Evolutionary conservation across 192 early-diverging fungal genomes (phyloP).

Genomic region (Coemansia sp.): DNA sequence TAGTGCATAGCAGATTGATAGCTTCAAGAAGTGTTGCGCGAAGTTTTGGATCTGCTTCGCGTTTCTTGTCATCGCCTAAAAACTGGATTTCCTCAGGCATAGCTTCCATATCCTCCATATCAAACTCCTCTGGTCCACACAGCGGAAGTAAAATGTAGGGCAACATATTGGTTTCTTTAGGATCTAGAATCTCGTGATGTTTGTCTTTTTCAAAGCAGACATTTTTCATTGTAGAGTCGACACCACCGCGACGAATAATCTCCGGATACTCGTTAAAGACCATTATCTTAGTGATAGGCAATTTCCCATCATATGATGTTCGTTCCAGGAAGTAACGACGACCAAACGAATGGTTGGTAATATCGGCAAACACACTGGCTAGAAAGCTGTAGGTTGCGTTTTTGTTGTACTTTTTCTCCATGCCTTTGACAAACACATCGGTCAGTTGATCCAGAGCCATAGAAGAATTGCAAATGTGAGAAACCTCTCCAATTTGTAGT

Average conservation of each 20-base stretch:
- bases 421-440: slow-evolving; percentile 85
- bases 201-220: slow-evolving; percentile 75
- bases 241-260: slow-evolving; percentile 87
- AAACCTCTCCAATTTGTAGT: slow-evolving; percentile 23
- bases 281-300: slow-evolving; percentile 81
- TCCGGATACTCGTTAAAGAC: slow-evolving; percentile 81
- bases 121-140: slow-evolving; percentile 89
- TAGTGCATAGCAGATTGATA: slow-evolving; percentile 74
- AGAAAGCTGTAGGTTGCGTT: slow-evolving; percentile 80
- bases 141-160: slow-evolving; percentile 85
- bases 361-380: slow-evolving; percentile 89
- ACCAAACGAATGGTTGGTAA: slow-evolving; percentile 68
- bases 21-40: slow-evolving; percentile 76
- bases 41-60: slow-evolving; percentile 76
- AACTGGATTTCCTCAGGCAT: slow-evolving; percentile 94
- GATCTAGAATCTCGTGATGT: slow-evolving; percentile 67
- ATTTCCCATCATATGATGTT: slow-evolving; percentile 61
- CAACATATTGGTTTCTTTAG: slow-evolving; percentile 73
- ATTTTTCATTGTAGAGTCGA: slow-evolving; percentile 85
- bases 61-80: slow-evolving; percentile 75
- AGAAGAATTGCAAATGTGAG: slow-evolving; percentile 48
- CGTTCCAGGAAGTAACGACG: slow-evolving; percentile 69
- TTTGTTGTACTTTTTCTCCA: slow-evolving; percentile 74
- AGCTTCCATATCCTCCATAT: slow-evolving; percentile 87
- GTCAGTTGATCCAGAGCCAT: slow-evolving; percentile 78